phyloP scores from a whole-genome alignment of 306 rosid species.

The Prunus fruticosa region DNA sequence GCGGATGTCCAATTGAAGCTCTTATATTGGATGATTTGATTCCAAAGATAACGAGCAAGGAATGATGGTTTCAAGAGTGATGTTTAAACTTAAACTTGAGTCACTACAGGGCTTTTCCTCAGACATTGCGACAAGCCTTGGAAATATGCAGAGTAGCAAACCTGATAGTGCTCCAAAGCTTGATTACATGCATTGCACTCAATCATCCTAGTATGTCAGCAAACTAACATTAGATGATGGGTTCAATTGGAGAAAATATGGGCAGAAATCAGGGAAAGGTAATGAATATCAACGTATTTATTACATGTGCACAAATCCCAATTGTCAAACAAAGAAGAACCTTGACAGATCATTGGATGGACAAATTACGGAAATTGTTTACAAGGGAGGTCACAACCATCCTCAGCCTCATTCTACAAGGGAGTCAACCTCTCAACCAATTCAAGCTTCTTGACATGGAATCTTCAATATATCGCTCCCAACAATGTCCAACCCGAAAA shows the following conservation, averaged over 20 bases:
- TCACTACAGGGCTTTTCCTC: constrained; percentile 28
- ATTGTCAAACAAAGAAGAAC: constrained; percentile 77
- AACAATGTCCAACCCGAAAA: constrained; percentile 35
- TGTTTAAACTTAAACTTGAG: constrained; percentile 39
- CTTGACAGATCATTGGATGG: constrained; percentile 83
- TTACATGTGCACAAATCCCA: constrained; percentile 70
- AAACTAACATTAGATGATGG: constrained; percentile 78
- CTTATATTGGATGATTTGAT: too few species aligned
- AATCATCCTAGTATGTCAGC: constrained; percentile 36
- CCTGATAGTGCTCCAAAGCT: constrained; percentile 19
- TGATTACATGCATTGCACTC: constrained; percentile 27
- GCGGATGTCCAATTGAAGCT: too few species aligned
- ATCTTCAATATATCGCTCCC: constrained; percentile 51
- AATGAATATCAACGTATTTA: constrained; percentile 89
- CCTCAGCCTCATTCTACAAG: constrained; percentile 73
- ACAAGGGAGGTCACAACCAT: constrained; percentile 85
- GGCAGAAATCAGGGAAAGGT: constrained; percentile 93
- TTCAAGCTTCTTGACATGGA: constrained; percentile 46
- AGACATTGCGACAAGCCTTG: constrained; percentile 25
- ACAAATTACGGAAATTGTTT: constrained; percentile 83
- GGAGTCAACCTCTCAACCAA: constrained; percentile 43
- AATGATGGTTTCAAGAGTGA: constrained; percentile 8
- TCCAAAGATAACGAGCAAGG: too few species aligned
- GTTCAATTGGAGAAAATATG: constrained; percentile 88
- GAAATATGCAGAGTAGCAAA: constrained; percentile 22